Evolutionary conservation across 148 eudicot species (phyloP).

Genomic region (Rhododendron ferrugineum): DNA sequence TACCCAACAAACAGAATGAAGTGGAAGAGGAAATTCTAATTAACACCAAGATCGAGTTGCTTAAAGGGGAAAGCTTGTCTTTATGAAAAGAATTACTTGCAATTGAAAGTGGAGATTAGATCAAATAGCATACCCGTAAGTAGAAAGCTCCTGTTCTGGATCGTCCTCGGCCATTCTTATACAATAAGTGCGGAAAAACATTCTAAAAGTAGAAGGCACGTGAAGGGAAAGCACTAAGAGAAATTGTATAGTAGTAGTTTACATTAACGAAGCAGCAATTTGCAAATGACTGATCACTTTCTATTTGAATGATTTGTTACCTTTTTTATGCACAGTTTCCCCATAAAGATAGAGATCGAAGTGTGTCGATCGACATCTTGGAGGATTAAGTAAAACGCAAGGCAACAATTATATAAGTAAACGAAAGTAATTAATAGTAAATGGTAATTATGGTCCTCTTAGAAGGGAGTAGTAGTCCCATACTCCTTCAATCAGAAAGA

Average conservation of each 20-base stretch:
- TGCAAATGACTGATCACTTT: not conserved
- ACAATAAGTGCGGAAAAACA: not conserved
- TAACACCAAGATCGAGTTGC: not conserved
- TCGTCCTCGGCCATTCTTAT: not conserved
- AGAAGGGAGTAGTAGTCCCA: not conserved
- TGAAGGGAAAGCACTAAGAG: not conserved
- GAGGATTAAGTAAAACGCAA: conserved; percentile 1
- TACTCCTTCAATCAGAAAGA: not conserved
- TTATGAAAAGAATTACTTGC: not conserved
- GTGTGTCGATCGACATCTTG: not conserved
- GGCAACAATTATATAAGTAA: not conserved
- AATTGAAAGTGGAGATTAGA: not conserved
- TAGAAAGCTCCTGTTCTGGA: not conserved
- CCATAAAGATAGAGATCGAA: not conserved
- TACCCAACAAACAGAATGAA: not conserved
- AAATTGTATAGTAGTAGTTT: not conserved
- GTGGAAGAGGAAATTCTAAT: not conserved
- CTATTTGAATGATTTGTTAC: not conserved
- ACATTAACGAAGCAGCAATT: not conserved
- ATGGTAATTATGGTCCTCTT: not conserved
- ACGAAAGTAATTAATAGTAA: not conserved
- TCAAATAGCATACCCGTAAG: not conserved
- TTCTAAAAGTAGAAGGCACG: not conserved
- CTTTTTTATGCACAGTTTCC: not conserved
- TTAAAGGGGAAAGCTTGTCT: not conserved